These are phyloP conservation scores for Melianthus villosus DNA, from an alignment of 441 rosid genomes.

Conservation along the genomic window DNA sequence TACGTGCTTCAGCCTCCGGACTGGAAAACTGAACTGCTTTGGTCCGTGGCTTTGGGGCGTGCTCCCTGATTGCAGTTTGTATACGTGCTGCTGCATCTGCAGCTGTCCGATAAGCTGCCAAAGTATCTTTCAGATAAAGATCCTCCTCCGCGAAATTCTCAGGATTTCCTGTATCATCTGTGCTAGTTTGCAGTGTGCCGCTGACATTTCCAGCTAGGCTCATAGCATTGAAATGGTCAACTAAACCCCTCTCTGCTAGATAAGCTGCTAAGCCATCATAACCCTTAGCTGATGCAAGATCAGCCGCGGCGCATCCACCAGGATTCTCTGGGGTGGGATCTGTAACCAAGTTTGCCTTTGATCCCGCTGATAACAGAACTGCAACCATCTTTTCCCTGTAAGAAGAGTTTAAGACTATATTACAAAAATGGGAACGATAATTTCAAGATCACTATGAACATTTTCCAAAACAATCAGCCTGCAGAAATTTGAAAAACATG, in stretches of 20 bases:
- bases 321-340: constrained; percentile 65
- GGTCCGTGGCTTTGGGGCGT: constrained; percentile 45
- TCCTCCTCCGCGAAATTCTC: constrained; percentile 49
- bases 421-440: too few species aligned
- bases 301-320: constrained; percentile 71
- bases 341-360: constrained; percentile 80
- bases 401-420: too few species aligned
- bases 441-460: too few species aligned
- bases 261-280: constrained; percentile 77
- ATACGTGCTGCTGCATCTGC: constrained; percentile 94
- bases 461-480: not conserved
- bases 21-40: constrained; percentile 26
- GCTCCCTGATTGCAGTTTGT: constrained; percentile 75
- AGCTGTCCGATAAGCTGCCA: constrained; percentile 72
- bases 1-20: constrained; percentile 64
- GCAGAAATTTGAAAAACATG: too few species aligned
- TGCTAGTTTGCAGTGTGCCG: constrained; percentile 41
- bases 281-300: constrained; percentile 64
- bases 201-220: constrained; percentile 67
- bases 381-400: constrained; percentile 96
- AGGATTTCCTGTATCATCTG: constrained; percentile 19
- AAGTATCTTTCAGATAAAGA: constrained; percentile 52
- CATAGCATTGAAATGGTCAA: constrained; percentile 75
- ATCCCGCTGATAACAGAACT: constrained; percentile 76
- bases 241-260: constrained; percentile 72